A percentile compares a stretch with the other conserved stretches of the same genome.
Evolutionary conservation across 805 yeast species (phyloP).

Genomic region (Ogataea sp.): DNA sequence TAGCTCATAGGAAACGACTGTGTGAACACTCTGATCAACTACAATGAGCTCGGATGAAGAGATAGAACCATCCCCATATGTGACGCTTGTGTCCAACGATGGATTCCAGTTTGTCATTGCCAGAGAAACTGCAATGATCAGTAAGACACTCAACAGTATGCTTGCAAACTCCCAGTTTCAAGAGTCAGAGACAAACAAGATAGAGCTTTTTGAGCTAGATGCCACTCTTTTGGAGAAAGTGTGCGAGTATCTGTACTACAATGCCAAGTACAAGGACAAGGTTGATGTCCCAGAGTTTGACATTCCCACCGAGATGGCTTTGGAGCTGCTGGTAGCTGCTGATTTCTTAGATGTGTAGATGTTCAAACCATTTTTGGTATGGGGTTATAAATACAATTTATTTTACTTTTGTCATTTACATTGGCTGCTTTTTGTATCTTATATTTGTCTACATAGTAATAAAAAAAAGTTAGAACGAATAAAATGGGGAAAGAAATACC

Average conservation of each 20-base stretch:
- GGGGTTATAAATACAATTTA: no score
- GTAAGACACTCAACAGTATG: conserved; percentile 58
- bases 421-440: no score
- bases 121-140: conserved; percentile 69
- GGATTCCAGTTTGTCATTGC: conserved; percentile 52
- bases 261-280: conserved; percentile 54
- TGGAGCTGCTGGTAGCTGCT: conserved; percentile 87
- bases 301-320: conserved; percentile 88
- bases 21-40: background rate
- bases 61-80: conserved; percentile 25
- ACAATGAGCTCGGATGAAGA: conserved; percentile 5
- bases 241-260: conserved; percentile 77
- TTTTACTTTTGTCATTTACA: no score
- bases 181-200: conserved; percentile 50
- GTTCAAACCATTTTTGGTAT: no score
- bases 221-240: conserved; percentile 68
- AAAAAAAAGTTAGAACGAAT: no score
- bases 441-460: no score
- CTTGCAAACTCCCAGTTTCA: conserved; percentile 40
- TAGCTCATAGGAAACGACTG: no score
- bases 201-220: conserved; percentile 56
- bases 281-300: conserved; percentile 78
- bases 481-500: no score
- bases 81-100: conserved; percentile 70
- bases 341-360: conserved; percentile 66